Evolutionary conservation across 352 stramenopile species (phyloP), one percentile per base, ranked within the genome.

Genomic region (Globisporangium iwayamae): DNA sequence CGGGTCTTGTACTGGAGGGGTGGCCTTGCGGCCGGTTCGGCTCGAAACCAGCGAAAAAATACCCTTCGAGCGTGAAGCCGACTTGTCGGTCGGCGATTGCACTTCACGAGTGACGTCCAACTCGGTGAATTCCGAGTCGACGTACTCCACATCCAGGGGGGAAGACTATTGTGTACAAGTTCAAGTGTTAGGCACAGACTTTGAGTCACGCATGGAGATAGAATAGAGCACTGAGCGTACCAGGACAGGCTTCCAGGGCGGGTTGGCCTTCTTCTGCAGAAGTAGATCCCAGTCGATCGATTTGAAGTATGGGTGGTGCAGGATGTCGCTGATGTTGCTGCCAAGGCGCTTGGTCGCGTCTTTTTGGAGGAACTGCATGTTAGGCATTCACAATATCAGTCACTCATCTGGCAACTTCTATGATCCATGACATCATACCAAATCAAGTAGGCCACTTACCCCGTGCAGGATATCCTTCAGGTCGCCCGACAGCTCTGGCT

Each of bases 291-390:
- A 96, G 60, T 96, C 84, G 39, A 96, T 92, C 14, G 74, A 71
- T 28, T 69, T 67, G 63, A 94, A 96, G 69, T 82, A 96, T 28
- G 78, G 73, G 62, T 96, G 87, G n/a, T 79, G 48, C 20, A 96
- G 66, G 63, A 96, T 94, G 56, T 94, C 86, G 58, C 79, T 89
- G 65, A 94, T 96, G 63, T 91, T 91, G 56, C 83, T 94, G 51
- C 87, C 87, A n/a, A 94, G 73, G 61, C 87, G 84, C 67, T 93
- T 90, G 4, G 83, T 91, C 9, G 87, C 80, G 59, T 96, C 87
- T 60, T 96, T 96, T 75, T 93, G 85, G 32, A 96, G 67, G 50
- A 96, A 93, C 62, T 89, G 59, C 16, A n/a, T 11, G 16, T 45
- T 22, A 48, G 25, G 47, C 2, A 25, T 47, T 41, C 54, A 45